These are phyloP conservation scores for Elongisporangium undulatum DNA, from an alignment of 352 stramenopile species.

Conservation along the genomic window DNA sequence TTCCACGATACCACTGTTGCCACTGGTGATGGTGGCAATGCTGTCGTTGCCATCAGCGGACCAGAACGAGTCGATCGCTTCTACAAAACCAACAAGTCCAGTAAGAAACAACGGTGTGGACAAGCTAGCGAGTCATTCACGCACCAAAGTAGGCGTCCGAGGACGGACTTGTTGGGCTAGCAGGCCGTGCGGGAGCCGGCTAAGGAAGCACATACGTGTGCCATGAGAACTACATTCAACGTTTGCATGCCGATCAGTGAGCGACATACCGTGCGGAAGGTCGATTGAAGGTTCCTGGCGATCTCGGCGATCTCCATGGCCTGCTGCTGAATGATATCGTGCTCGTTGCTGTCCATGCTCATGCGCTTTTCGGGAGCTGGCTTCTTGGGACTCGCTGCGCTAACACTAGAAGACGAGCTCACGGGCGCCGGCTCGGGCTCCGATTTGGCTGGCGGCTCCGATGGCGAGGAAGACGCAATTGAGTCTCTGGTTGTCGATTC, in stretches of 20 bases:
- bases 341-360: background rate
- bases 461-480: background rate
- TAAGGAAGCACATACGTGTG: background rate
- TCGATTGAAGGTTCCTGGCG: slow-evolving; percentile 55
- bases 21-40: background rate
- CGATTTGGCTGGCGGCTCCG: background rate
- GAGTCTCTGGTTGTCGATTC: background rate
- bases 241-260: background rate
- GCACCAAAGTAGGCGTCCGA: background rate
- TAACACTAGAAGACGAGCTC: background rate
- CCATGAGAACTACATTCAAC: background rate
- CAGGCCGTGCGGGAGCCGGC: background rate
- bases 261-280: slow-evolving; percentile 13
- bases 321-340: slow-evolving; percentile 53
- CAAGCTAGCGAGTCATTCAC: too few species aligned
- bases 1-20: background rate
- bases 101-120: too few species aligned
- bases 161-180: background rate
- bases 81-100: background rate
- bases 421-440: background rate
- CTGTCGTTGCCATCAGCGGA: background rate
- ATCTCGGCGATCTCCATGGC: slow-evolving; percentile 63
- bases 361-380: background rate
- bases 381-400: background rate
- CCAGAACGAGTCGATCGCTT: background rate